Evolutionary conservation across 192 early-diverging fungal species (phyloP), one percentile per base, ranked within the genome.

Genomic region (Gonapodya prolifera): DNA sequence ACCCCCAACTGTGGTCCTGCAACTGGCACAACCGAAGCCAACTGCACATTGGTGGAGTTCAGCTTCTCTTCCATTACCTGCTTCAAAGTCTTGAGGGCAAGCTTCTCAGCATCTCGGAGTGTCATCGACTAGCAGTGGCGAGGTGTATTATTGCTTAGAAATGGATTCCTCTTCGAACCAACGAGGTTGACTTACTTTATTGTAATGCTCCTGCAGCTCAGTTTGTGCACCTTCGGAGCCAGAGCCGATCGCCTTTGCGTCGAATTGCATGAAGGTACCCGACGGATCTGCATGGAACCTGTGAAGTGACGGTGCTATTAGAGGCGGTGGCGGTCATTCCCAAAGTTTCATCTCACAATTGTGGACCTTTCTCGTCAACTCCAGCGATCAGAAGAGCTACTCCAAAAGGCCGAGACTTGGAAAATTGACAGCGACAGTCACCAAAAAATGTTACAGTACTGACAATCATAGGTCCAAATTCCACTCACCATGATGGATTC

Each of bases 21-120:
- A 8, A 61, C 84, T 34, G 86, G 80, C 33, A 95, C 97, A 2
- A 98, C 93, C 35, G 93, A 89, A 1, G 95, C 95, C 33, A 99
- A 81, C 85, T 99, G 92, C 8, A 99, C 95, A 83, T 99, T 99
- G 13, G 91, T 91, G 77, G 92, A 91, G 83, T 90, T 96, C 35
- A 99, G 88, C 85, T 99, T 99, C 85, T 99, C 98, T 83, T 99
- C 98, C 96, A 99, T 99, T 29, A 99, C 98, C 80, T 95, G 91
- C 89, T 99, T 99, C 35, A 99, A 85, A 23, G 98, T 94, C 88
- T 96, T 98, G 35, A 99, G 89, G 30, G 96, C 91, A 76, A 98
- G 81, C 2, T 87, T 85, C 82, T 95, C 91, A 2, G 96, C 98
- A 78, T 98, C 95, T 16, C 86, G 84, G 80, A 98, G 81, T 0